Conservation (phyloP, 2,329 filamentous ascomycete species). For the Alternaria brassicicola region DNA sequence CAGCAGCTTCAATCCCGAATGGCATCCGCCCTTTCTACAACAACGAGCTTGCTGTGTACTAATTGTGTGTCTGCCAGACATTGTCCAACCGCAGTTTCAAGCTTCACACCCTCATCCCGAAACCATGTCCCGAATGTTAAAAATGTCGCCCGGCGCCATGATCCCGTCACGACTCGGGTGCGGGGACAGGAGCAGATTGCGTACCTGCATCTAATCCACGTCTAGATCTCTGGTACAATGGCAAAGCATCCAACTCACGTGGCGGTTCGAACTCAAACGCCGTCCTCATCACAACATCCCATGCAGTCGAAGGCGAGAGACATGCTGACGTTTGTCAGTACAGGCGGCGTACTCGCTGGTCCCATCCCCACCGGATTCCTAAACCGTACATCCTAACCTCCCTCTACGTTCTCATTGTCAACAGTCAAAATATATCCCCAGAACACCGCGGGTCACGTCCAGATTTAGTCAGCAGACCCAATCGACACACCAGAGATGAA, state of each 20-base stretch:
- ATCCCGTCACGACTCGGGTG: constrained; percentile 5
- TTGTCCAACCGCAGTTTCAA: not conserved
- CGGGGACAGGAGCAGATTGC: constrained; percentile 4
- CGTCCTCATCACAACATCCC: constrained; percentile 50
- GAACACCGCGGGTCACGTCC: constrained; percentile 65
- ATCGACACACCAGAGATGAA: constrained; percentile 64
- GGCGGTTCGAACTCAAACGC: constrained; percentile 58
- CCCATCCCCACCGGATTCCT: constrained; percentile 59
- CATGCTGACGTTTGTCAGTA: constrained; percentile 57
- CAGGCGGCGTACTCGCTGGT: constrained; percentile 56
- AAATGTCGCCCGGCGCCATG: not conserved
- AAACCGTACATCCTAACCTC: constrained; percentile 31
- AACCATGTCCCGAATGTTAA: not conserved
- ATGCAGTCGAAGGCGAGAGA: constrained; percentile 57
- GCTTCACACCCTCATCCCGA: not conserved
- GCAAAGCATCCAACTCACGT: constrained; percentile 42
- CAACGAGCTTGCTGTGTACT: not conserved
- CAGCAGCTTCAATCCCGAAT: not conserved
- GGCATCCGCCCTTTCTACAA: not conserved
- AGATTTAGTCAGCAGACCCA: constrained; percentile 64
- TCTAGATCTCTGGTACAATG: constrained; percentile 24
- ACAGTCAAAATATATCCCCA: constrained; percentile 66
- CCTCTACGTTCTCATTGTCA: constrained; percentile 48
- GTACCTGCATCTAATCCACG: constrained; percentile 17
- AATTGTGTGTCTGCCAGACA: not conserved